A percentile compares a stretch with the other conserved stretches of the same genome.
Conservation (phyloP, 495 filamentous ascomycete species). For the Trichoderma gamsii region DNA sequence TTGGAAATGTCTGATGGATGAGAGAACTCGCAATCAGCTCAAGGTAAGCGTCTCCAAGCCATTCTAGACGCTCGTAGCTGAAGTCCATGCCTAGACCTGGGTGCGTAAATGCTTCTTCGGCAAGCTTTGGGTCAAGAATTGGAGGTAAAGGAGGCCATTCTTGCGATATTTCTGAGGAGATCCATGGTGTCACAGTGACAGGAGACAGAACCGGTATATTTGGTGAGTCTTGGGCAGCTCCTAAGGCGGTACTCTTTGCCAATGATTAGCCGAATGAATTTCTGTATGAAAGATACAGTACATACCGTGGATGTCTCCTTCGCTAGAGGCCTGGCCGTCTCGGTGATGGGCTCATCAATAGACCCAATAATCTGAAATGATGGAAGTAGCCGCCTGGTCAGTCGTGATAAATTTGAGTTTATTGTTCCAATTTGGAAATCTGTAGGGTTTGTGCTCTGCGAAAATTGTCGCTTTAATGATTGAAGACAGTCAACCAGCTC, state of each 20-base stretch:
- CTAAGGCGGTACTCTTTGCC: no score
- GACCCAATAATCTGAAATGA: background rate
- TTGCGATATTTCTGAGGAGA: slow-evolving; percentile 30
- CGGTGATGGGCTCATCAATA: background rate
- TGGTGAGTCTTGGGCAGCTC: background rate
- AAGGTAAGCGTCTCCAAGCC: slow-evolving; percentile 70
- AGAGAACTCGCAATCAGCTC: slow-evolving; percentile 61
- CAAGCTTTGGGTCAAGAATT: slow-evolving; percentile 50
- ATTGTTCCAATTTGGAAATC: background rate
- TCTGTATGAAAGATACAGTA: background rate
- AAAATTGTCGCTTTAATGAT: background rate
- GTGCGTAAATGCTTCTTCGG: slow-evolving; percentile 64
- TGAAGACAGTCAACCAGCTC: slow-evolving; percentile 22
- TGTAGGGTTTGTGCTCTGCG: background rate
- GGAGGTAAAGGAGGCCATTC: slow-evolving; percentile 51
- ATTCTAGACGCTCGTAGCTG: slow-evolving; percentile 65
- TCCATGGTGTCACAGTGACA: slow-evolving; percentile 1
- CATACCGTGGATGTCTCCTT: background rate
- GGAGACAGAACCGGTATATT: background rate
- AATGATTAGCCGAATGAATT: background rate
- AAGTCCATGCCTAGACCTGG: slow-evolving; percentile 40
- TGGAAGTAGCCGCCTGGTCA: background rate
- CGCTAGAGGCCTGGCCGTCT: background rate
- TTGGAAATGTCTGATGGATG: slow-evolving; percentile 57
- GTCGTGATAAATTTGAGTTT: background rate